Evolutionary conservation across 139 green algal genomes (phyloP).

Genomic region (Diplosphaera chodatii): DNA sequence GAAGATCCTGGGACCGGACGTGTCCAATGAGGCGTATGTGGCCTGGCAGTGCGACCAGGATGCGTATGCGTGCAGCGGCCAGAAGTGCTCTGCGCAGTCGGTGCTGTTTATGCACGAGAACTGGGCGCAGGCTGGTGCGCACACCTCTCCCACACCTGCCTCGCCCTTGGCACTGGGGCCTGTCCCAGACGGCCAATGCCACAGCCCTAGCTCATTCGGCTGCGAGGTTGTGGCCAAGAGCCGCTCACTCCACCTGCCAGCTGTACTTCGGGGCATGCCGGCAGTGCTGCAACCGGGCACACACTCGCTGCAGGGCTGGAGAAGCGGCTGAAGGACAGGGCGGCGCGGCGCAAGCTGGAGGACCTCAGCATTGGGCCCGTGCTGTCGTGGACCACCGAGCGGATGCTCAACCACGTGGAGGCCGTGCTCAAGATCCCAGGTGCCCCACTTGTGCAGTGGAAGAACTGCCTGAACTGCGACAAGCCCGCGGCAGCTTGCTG

Average conservation of each 20-base stretch:
- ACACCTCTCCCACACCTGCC: too few relatives aligned
- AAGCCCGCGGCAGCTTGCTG: too few relatives aligned
- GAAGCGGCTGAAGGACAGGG: constrained; percentile 54
- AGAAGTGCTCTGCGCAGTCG: constrained; percentile 97
- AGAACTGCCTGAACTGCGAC: too few relatives aligned
- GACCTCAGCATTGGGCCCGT: constrained; percentile 92
- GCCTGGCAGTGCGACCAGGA: constrained; percentile 95
- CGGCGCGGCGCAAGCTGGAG: constrained; percentile 54
- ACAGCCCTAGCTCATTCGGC: too few relatives aligned
- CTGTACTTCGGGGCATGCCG: too few relatives aligned
- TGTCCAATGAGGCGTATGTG: constrained; percentile 76
- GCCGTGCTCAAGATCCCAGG: constrained; percentile 78
- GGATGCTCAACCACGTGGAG: constrained; percentile 73
- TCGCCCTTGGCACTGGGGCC: too few relatives aligned
- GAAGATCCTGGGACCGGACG: constrained; percentile 92
- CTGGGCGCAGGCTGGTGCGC: constrained; percentile 35
- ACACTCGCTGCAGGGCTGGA: constrained; percentile 63
- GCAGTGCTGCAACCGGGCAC: too few relatives aligned
- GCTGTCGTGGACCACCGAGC: constrained; percentile 81
- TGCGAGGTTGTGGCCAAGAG: too few relatives aligned
- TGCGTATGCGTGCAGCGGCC: constrained; percentile 89
- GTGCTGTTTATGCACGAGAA: constrained; percentile 91
- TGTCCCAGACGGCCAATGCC: too few relatives aligned
- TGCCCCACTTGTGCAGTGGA: background rate
- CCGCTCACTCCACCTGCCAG: too few relatives aligned